Evolutionary conservation across 306 rosid species (phyloP).

Genomic region (Acacia crassicarpa): DNA sequence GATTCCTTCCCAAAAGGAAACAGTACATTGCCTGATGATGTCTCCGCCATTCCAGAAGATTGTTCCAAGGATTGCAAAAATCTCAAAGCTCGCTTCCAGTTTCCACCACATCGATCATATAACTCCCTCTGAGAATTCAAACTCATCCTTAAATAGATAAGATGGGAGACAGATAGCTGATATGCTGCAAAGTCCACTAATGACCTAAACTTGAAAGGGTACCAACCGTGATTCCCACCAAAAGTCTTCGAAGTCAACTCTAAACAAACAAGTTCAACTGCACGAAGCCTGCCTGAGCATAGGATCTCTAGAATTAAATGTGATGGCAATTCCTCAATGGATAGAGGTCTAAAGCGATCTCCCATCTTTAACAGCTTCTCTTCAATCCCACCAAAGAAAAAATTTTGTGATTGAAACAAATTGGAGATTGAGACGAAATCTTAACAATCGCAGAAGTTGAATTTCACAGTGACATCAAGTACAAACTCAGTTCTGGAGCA

Average conservation of each 20-base stretch:
- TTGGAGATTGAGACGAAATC: background rate
- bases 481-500: slow-evolving; percentile 16
- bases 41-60: slow-evolving; percentile 70
- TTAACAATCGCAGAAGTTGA: background rate
- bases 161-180: slow-evolving; percentile 66
- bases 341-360: slow-evolving; percentile 45
- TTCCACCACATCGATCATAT: slow-evolving; percentile 69
- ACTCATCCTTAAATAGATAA: slow-evolving; percentile 49
- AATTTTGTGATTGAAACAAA: slow-evolving; percentile 25
- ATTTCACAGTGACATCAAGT: slow-evolving; percentile 30
- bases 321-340: slow-evolving; percentile 61
- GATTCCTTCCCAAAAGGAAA: slow-evolving; percentile 37
- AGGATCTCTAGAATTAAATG: slow-evolving; percentile 80
- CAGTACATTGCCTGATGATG: slow-evolving; percentile 95
- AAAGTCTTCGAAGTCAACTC: slow-evolving; percentile 79
- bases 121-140: slow-evolving; percentile 58
- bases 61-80: slow-evolving; percentile 87
- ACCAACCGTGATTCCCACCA: slow-evolving; percentile 42
- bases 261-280: slow-evolving; percentile 69
- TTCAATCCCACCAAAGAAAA: slow-evolving; percentile 24
- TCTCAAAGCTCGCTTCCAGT: slow-evolving; percentile 88
- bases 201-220: slow-evolving; percentile 68
- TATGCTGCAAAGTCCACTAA: slow-evolving; percentile 75
- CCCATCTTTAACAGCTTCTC: slow-evolving; percentile 42
- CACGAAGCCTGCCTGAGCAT: slow-evolving; percentile 69